Evolutionary conservation across 2,329 filamentous ascomycete species (phyloP).

Genomic region (Chaetothyriales sp.): DNA sequence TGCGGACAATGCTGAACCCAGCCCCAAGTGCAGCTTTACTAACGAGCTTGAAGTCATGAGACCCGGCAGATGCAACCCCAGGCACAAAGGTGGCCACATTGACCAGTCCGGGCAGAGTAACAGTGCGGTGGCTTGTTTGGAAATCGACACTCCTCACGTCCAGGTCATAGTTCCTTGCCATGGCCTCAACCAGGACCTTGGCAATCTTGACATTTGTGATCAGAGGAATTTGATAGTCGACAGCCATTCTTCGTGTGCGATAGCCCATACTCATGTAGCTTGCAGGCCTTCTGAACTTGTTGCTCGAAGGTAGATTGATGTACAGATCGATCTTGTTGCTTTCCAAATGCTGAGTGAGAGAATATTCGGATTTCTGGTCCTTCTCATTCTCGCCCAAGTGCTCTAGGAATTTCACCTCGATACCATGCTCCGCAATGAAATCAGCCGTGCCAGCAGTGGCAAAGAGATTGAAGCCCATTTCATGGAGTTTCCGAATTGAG

Average conservation of each 20-base stretch:
- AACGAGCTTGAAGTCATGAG: conserved; percentile 52
- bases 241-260: conserved; percentile 89
- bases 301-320: conserved; percentile 98
- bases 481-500: conserved; percentile 74
- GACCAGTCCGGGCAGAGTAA: conserved; percentile 58
- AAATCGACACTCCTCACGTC: conserved; percentile 73
- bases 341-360: conserved; percentile 84
- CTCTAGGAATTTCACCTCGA: conserved; percentile 87
- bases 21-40: conserved; percentile 59
- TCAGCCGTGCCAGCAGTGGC: conserved; percentile 93
- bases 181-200: conserved; percentile 89
- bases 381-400: conserved; percentile 63
- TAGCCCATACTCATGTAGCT: conserved; percentile 99
- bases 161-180: conserved; percentile 75
- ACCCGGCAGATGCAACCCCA: conserved; percentile 49
- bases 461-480: conserved; percentile 87
- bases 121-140: conserved; percentile 71
- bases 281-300: conserved; percentile 87
- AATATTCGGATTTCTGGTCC: conserved; percentile 88
- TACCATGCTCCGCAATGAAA: conserved; percentile 82
- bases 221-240: conserved; percentile 90
- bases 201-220: conserved; percentile 99
- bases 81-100: conserved; percentile 71
- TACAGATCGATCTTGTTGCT: conserved; percentile 98
- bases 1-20: conserved; percentile 66